phyloP scores from a whole-genome alignment of 2,329 filamentous ascomycete species.

The Trichoderma breve region DNA sequence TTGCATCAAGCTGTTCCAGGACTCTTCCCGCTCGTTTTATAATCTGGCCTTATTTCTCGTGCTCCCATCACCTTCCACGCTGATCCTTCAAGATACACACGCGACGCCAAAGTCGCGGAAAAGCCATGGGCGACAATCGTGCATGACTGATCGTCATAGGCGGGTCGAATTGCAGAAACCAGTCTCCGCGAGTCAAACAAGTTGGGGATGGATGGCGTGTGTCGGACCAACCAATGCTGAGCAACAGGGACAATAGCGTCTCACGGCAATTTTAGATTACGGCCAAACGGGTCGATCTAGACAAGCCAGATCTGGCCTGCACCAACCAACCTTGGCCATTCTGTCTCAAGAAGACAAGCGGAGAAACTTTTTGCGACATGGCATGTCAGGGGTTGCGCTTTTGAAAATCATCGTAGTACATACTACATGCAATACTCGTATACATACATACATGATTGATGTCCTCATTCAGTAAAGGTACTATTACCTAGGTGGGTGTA shows the following conservation, averaged over 20 bases:
- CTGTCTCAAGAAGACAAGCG: slow-evolving; percentile 1
- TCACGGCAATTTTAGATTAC: slow-evolving; percentile 21
- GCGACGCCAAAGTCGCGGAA: not conserved
- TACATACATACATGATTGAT: not conserved
- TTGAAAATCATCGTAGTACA: not conserved
- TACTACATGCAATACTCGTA: not conserved
- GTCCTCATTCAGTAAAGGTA: not conserved
- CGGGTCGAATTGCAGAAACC: slow-evolving; percentile 14
- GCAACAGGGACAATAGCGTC: slow-evolving; percentile 20
- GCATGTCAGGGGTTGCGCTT: slow-evolving; percentile 7
- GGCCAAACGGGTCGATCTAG: slow-evolving; percentile 21
- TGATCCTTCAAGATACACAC: not conserved
- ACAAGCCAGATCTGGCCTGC: slow-evolving; percentile 19
- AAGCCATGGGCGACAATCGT: not conserved
- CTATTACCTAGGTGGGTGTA: not conserved
- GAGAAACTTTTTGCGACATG: slow-evolving; percentile 15
- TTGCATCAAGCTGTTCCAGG: not conserved
- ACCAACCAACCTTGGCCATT: slow-evolving; percentile 9
- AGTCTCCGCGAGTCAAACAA: slow-evolving; percentile 16
- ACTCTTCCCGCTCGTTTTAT: not conserved
- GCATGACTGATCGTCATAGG: slow-evolving; percentile 17
- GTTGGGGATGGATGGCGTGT: slow-evolving; percentile 15
- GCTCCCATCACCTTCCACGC: not conserved
- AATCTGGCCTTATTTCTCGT: not conserved
- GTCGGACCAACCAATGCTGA: slow-evolving; percentile 14